A percentile compares a stretch with the other conserved stretches of the same genome.
Evolutionary conservation across 495 filamentous ascomycete species (phyloP).

Genomic region (Stereocaulon alpinum): DNA sequence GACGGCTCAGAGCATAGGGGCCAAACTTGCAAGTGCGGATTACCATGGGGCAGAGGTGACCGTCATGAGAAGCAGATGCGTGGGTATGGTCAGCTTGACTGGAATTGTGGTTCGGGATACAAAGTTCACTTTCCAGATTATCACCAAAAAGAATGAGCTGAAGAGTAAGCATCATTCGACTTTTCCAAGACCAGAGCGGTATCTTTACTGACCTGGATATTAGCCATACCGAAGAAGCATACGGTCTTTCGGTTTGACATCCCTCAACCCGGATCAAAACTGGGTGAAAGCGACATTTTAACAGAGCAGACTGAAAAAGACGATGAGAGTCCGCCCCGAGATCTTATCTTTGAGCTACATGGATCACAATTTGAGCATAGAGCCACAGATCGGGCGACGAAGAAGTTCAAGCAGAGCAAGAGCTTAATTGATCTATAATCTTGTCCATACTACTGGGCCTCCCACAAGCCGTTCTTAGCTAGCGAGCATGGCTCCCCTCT

Average conservation of each 20-base stretch:
- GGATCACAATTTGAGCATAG: slow-evolving; percentile 78
- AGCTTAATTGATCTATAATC: slow-evolving; percentile 58
- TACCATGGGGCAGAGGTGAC: slow-evolving; percentile 80
- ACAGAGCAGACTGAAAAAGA: slow-evolving; percentile 21
- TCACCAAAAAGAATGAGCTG: slow-evolving; percentile 53
- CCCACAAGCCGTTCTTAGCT: no score
- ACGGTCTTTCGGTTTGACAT: slow-evolving; percentile 74
- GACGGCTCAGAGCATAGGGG: slow-evolving; percentile 43
- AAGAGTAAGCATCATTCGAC: slow-evolving; percentile 40
- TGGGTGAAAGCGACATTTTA: slow-evolving; percentile 15
- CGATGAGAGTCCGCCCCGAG: slow-evolving; percentile 17
- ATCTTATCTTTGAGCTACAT: slow-evolving; percentile 73
- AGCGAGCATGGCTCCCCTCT: not conserved
- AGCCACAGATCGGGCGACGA: slow-evolving; percentile 73
- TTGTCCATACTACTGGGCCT: not conserved
- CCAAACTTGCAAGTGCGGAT: slow-evolving; percentile 70
- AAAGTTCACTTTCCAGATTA: slow-evolving; percentile 73
- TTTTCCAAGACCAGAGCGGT: not conserved
- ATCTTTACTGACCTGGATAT: not conserved
- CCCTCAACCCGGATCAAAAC: slow-evolving; percentile 33
- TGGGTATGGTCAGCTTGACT: slow-evolving; percentile 66
- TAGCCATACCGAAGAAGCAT: slow-evolving; percentile 77
- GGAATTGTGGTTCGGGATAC: slow-evolving; percentile 87
- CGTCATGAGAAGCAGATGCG: slow-evolving; percentile 72
- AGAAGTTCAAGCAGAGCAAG: slow-evolving; percentile 70